phyloP scores from a whole-genome alignment of 331 rosid genomes.

The Quercus lobata region DNA sequence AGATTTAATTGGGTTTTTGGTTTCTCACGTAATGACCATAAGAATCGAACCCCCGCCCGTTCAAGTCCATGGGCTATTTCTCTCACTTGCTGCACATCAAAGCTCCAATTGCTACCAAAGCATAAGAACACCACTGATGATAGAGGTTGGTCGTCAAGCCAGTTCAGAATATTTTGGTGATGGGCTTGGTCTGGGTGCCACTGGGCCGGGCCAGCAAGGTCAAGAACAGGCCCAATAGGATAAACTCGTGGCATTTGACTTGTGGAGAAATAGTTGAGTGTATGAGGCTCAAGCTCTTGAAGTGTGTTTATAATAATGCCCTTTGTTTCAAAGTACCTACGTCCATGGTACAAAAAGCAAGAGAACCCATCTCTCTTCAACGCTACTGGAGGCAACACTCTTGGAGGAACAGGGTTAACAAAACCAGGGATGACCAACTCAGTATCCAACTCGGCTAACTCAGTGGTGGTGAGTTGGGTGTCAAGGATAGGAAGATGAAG shows the following conservation, averaged over 20 bases:
- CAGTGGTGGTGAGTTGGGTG: background rate
- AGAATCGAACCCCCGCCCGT: background rate
- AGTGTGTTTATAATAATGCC: constrained; percentile 22
- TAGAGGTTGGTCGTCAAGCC: constrained; percentile 22
- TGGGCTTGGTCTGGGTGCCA: background rate
- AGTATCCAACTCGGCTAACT: background rate
- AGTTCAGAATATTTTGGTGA: background rate
- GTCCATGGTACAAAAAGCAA: background rate
- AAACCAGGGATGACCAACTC: constrained; percentile 21
- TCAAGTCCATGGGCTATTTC: constrained; percentile 6
- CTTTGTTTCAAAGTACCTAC: constrained; percentile 10
- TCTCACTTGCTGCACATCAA: background rate
- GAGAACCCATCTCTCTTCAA: background rate
- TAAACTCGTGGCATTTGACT: background rate
- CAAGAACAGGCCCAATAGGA: constrained; percentile 15
- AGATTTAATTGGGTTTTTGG: background rate
- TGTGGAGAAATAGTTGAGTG: background rate
- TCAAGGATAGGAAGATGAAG: constrained; percentile 19
- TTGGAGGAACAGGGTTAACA: constrained; percentile 10
- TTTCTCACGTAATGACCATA: background rate
- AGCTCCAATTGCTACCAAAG: constrained; percentile 9
- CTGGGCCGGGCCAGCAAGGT: background rate
- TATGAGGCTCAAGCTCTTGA: constrained; percentile 14
- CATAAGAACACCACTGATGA: constrained; percentile 15
- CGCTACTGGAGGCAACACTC: background rate